Evolutionary conservation across 352 stramenopile species (phyloP).

Genomic region (Thalassiosira mediterranea): DNA sequence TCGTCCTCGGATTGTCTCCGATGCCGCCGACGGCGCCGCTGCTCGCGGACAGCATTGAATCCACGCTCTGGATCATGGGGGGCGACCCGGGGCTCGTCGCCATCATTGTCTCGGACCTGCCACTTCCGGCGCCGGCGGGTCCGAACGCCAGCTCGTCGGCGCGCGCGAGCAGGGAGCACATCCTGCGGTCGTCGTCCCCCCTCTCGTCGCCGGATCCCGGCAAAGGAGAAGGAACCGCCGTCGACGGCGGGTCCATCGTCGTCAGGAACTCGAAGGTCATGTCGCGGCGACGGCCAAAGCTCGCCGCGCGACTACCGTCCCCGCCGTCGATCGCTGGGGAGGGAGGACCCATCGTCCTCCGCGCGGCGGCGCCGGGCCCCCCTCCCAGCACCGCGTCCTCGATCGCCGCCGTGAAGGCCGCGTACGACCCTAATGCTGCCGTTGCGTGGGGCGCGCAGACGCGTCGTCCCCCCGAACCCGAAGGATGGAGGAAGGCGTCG

Average conservation of each 20-base stretch:
- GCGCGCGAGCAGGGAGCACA: slow-evolving; percentile 62
- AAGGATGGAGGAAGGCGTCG: slow-evolving; percentile 54
- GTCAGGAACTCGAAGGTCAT: slow-evolving; percentile 64
- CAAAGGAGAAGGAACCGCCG: background rate
- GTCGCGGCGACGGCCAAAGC: slow-evolving; percentile 18
- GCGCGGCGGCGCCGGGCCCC: too few species aligned
- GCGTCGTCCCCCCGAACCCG: slow-evolving; percentile 18
- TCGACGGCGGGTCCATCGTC: slow-evolving; percentile 55
- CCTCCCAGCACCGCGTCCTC: slow-evolving; percentile 65
- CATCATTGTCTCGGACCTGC: background rate
- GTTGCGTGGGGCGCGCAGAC: slow-evolving; percentile 60
- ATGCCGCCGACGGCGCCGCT: slow-evolving; percentile 11
- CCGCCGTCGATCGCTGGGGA: slow-evolving; percentile 68
- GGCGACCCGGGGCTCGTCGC: slow-evolving; percentile 14
- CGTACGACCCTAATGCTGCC: slow-evolving; percentile 58
- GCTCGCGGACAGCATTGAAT: slow-evolving; percentile 39
- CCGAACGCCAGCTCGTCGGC: slow-evolving; percentile 80
- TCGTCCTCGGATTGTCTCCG: background rate
- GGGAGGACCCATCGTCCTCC: too few species aligned
- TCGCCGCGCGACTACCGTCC: slow-evolving; percentile 58
- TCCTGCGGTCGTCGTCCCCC: slow-evolving; percentile 25
- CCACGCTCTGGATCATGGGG: slow-evolving; percentile 25
- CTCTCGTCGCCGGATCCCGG: background rate
- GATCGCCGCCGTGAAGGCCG: slow-evolving; percentile 61
- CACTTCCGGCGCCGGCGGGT: background rate